phyloP scores from a whole-genome alignment of 169 alveolate genomes.

The Plasmodium adleri region DNA sequence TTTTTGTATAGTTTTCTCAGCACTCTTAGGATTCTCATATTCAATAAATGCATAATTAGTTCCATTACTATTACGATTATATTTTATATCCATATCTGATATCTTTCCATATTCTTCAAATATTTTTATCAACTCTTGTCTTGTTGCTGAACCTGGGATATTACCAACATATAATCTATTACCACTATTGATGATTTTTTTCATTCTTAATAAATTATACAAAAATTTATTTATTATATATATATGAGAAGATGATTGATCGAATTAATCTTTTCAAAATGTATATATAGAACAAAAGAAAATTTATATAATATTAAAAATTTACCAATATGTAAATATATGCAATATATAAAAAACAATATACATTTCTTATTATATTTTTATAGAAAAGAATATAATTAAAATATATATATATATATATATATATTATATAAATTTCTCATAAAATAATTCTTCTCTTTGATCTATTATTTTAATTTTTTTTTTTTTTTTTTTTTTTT shows the following conservation, averaged over 20 bases:
- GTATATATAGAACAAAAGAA: too few species aligned
- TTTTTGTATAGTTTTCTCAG: slow-evolving; percentile 22
- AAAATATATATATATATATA: too few species aligned
- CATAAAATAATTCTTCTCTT: too few species aligned
- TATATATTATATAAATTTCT: too few species aligned
- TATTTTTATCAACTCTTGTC: slow-evolving; percentile 16
- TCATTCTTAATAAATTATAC: not conserved
- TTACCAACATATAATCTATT: slow-evolving; percentile 36
- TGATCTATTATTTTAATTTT: too few species aligned
- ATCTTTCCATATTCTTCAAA: slow-evolving; percentile 36
- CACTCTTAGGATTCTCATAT: slow-evolving; percentile 21
- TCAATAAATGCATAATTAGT: slow-evolving; percentile 46
- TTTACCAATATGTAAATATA: too few species aligned
- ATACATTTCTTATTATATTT: too few species aligned
- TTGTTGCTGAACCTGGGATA: slow-evolving; percentile 39
- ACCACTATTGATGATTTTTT: not conserved
- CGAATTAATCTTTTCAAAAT: too few species aligned
- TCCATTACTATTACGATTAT: slow-evolving; percentile 32
- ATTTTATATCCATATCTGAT: slow-evolving; percentile 27
- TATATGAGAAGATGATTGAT: not conserved
- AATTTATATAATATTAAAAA: too few species aligned
- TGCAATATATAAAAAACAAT: too few species aligned
- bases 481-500: too few species aligned
- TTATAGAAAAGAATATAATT: too few species aligned
- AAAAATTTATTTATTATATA: not conserved